These are phyloP conservation scores for Ustilago cynodontis DNA, from an alignment of 1,284 basidiomycete genomes.

Conservation along the genomic window DNA sequence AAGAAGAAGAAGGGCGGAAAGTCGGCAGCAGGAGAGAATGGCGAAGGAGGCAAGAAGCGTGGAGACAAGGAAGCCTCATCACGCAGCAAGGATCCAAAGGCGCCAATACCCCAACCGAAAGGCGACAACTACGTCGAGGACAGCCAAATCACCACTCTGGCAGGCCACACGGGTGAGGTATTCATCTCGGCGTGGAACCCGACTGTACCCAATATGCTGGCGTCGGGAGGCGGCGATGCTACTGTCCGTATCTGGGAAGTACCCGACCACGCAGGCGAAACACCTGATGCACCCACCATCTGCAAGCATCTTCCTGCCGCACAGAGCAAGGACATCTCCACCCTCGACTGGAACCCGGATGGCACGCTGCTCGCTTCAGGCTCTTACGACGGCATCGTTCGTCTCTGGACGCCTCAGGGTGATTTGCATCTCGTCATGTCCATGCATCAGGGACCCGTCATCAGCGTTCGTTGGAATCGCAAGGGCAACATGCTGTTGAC, in stretches of 20 bases:
- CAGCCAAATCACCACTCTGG: constrained; percentile 52
- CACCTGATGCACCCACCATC: constrained; percentile 56
- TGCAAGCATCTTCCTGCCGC: constrained; percentile 69
- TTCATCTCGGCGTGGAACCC: constrained; percentile 70
- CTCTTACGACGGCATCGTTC: constrained; percentile 69
- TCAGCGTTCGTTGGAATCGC: constrained; percentile 68
- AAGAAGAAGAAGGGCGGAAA: constrained; percentile 59
- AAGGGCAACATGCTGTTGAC: constrained; percentile 67
- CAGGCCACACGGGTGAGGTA: constrained; percentile 66
- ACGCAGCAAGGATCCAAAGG: constrained; percentile 39
- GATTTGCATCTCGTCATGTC: constrained; percentile 70
- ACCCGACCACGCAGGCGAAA: constrained; percentile 39
- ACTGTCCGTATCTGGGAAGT: constrained; percentile 70
- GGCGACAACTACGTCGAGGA: constrained; percentile 45
- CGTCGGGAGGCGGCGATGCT: constrained; percentile 68
- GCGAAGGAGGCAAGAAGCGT: constrained; percentile 46
- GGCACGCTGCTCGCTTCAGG: constrained; percentile 68
- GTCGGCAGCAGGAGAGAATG: constrained; percentile 40
- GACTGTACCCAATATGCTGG: constrained; percentile 66
- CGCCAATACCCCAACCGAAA: constrained; percentile 45
- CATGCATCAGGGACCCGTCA: constrained; percentile 70
- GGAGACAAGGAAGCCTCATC: constrained; percentile 30
- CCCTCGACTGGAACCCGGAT: constrained; percentile 69
- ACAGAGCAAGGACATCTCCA: constrained; percentile 67
- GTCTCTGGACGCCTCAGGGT: constrained; percentile 69